A percentile compares a stretch with the other conserved stretches of the same genome.
Conservation (phyloP, 169 alveolate species). For the Plasmodium falciparum region DNA sequence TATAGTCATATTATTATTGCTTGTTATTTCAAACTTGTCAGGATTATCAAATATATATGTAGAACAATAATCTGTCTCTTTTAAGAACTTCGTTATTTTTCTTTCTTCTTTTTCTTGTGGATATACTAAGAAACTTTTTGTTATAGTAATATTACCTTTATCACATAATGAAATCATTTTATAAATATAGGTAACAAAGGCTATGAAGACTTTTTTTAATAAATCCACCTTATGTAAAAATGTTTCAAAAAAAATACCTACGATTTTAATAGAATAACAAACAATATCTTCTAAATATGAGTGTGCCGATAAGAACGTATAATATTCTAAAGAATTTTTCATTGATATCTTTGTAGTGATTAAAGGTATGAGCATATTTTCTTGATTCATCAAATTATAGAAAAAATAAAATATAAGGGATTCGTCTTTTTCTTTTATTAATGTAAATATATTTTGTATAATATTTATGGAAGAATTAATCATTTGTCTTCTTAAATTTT, state of each 20-base stretch:
- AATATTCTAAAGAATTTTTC: background rate
- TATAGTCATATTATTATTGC: constrained; percentile 21
- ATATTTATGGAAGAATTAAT: constrained; percentile 39
- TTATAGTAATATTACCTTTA: constrained; percentile 20
- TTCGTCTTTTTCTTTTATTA: constrained; percentile 42
- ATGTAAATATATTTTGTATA: constrained; percentile 56
- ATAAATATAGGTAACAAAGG: constrained; percentile 36
- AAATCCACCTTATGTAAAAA: constrained; percentile 14
- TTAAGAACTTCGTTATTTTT: background rate
- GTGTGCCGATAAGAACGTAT: constrained; percentile 18
- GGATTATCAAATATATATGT: constrained; percentile 17
- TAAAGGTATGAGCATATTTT: constrained; percentile 34
- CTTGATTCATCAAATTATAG: constrained; percentile 16
- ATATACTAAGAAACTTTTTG: constrained; percentile 20
- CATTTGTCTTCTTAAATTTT: constrained; percentile 38
- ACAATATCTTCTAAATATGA: constrained; percentile 54
- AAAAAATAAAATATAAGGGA: constrained; percentile 54
- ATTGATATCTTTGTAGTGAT: constrained; percentile 1
- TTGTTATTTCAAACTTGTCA: background rate
- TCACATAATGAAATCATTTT: constrained; percentile 33
- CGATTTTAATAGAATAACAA: constrained; percentile 38
- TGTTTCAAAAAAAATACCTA: constrained; percentile 39
- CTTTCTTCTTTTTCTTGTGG: background rate
- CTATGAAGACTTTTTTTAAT: constrained; percentile 24
- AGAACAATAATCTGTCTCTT: background rate